Evolutionary conservation across 1,284 basidiomycete species (phyloP), one percentile per base, ranked within the genome.

Genomic region (Melanopsichium pennsylvanicum): DNA sequence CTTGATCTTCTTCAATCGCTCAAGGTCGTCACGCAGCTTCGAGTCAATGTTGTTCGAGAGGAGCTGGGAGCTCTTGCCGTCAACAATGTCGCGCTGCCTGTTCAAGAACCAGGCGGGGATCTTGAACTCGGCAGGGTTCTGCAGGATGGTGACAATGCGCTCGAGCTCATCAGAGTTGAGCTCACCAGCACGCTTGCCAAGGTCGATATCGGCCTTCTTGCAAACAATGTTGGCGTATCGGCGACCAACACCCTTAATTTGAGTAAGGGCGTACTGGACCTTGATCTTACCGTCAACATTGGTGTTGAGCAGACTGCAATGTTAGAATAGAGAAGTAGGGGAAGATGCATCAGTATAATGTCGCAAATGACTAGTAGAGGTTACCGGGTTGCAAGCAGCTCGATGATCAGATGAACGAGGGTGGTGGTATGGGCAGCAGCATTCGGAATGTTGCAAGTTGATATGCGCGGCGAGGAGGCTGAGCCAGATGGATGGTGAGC

Each of bases 191-290:
- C 96, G 92, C 86, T 99, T 99, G 87, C 88, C 91, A 74, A 99
- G 88, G 83, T 98, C 94, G 58, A 99, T 91, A 86, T 98, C 96
- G 76, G 96, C 96, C 88, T 99, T 99, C 86, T 98, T 98, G 89
- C 94, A 97, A 79, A 98, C 95, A 81, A 98, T 86, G 86, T 98
- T 98, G 83, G 96, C 89, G 85, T 97, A 98, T 66, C 96, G 91
- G 72, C 96, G 90, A 82, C 96, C 96, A 72, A 99, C 95, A 90
- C 96, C 96, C 87, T 97, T 97, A 87, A 98, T 98, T 86, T 98
- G 75, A 40, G 80, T 81, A 25, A 81, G 73, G 70, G 80, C 80
- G 72, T 81, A 81, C 79, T 78, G 76, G 61, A 97, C 90, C 87
- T 97, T 97, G 82, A 93, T 89, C 84, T 94, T 94, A 75, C 95